These are phyloP conservation scores for Cyclospora cayetanensis DNA, from an alignment of 169 alveolate genomes.

Conservation along the genomic window DNA sequence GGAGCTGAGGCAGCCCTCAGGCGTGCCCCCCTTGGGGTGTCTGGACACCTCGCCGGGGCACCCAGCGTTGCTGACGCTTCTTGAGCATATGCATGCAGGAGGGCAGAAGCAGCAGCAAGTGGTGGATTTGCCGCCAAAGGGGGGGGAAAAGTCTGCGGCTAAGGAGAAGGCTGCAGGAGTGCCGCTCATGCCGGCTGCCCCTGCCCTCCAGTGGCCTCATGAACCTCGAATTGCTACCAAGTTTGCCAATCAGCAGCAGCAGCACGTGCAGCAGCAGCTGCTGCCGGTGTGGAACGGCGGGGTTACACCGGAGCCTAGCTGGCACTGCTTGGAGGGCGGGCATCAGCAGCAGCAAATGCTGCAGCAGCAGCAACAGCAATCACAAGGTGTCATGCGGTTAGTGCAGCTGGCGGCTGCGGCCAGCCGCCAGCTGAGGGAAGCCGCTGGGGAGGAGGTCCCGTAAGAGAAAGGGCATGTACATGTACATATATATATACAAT, in stretches of 20 bases:
- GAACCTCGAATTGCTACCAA: too few species aligned
- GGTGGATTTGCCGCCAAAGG: too few species aligned
- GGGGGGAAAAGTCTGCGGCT: too few species aligned
- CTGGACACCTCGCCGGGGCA: not conserved
- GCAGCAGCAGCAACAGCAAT: not conserved
- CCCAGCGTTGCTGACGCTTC: not conserved
- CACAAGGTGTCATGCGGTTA: too few species aligned
- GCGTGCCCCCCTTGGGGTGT: not conserved
- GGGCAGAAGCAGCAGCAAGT: slow-evolving; percentile 11
- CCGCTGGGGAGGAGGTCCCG: not conserved
- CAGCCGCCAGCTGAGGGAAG: slow-evolving; percentile 6
- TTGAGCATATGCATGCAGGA: not conserved
- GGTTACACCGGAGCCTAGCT: not conserved
- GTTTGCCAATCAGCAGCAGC: too few species aligned
- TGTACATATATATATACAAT: too few species aligned
- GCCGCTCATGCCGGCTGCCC: too few species aligned
- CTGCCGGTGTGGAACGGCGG: not conserved
- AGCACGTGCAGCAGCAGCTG: not conserved
- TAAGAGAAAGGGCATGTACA: not conserved
- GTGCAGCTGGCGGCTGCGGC: too few species aligned
- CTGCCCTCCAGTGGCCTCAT: too few species aligned
- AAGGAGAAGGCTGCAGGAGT: too few species aligned
- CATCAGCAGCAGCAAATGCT: not conserved
- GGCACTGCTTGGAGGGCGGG: not conserved
- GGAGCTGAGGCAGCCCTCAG: not conserved